These are phyloP conservation scores for Botrytis elliptica DNA, from an alignment of 2,329 filamentous ascomycete species.

Conservation along the genomic window DNA sequence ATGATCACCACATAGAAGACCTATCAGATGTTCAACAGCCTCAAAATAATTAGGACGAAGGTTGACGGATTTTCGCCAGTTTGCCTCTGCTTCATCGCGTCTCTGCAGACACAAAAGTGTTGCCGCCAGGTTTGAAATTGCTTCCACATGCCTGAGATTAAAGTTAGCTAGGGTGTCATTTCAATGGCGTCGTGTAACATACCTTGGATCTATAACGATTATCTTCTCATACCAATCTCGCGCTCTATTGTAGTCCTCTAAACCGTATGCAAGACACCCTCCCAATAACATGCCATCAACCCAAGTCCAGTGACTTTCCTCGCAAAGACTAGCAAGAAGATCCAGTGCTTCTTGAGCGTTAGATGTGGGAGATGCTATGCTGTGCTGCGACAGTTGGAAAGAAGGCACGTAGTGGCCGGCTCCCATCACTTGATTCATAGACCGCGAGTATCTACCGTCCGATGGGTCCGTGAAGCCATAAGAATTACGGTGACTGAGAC, in stretches of 20 bases:
- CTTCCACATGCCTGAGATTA: constrained; percentile 68
- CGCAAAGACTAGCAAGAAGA: constrained; percentile 71
- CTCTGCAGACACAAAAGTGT: constrained; percentile 81
- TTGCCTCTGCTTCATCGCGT: constrained; percentile 77
- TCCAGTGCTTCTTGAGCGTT: constrained; percentile 66
- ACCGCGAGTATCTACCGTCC: constrained; percentile 25
- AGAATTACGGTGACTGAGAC: constrained; percentile 8
- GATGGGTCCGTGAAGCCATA: constrained; percentile 13
- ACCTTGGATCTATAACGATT: constrained; percentile 55
- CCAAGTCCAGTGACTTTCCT: constrained; percentile 83
- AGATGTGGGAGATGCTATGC: constrained; percentile 26
- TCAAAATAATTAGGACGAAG: constrained; percentile 87
- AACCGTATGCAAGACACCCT: constrained; percentile 86
- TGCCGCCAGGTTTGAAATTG: constrained; percentile 88
- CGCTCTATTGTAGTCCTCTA: constrained; percentile 79
- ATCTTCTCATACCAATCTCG: constrained; percentile 71
- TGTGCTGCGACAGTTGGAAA: constrained; percentile 28
- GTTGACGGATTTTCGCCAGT: constrained; percentile 84
- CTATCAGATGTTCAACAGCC: constrained; percentile 90
- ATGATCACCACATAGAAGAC: constrained; percentile 77
- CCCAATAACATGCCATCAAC: constrained; percentile 88
- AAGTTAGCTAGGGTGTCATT: constrained; percentile 17
- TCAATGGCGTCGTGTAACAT: constrained; percentile 35
- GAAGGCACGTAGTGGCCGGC: constrained; percentile 34
- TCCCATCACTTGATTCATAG: constrained; percentile 28